A percentile compares a stretch with the other conserved stretches of the same genome.
Evolutionary conservation across 352 stramenopile genomes (phyloP).

Genomic region (Peronospora destructor): DNA sequence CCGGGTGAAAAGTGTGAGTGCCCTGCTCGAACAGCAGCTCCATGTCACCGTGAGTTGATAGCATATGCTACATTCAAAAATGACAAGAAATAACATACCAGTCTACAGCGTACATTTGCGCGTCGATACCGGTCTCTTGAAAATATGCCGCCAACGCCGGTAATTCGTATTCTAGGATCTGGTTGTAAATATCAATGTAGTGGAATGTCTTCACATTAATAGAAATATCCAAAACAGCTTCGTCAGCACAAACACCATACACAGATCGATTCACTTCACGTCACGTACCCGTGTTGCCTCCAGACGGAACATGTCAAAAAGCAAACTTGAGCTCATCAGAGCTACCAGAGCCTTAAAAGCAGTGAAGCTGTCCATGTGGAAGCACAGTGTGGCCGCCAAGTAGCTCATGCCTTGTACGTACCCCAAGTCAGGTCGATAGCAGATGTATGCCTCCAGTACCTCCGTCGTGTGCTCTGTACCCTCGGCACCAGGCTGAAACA

Average conservation of each 20-base stretch:
- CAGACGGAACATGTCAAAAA: constrained; percentile 87
- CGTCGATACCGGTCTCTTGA: constrained; percentile 63
- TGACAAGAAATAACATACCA: constrained; percentile 37
- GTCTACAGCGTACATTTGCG: constrained; percentile 84
- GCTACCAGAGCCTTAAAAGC: constrained; percentile 80
- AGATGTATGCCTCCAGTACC: constrained; percentile 82
- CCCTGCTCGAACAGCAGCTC: constrained; percentile 31
- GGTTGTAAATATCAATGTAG: constrained; percentile 73
- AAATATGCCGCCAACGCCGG: constrained; percentile 58
- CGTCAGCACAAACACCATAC: constrained; percentile 1
- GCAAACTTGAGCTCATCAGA: constrained; percentile 73
- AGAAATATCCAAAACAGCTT: constrained; percentile 5
- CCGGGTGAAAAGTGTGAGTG: constrained; percentile 72
- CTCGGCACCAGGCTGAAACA: constrained; percentile 69
- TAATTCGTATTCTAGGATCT: constrained; percentile 76
- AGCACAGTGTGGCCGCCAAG: constrained; percentile 71
- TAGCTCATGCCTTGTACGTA: constrained; percentile 88
- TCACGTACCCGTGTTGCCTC: constrained; percentile 65
- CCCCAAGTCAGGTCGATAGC: constrained; percentile 76
- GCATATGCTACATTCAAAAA: background rate
- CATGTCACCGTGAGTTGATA: background rate
- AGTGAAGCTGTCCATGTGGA: constrained; percentile 85
- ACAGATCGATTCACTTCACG: constrained; percentile 1
- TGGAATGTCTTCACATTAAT: constrained; percentile 61
- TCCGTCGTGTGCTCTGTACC: constrained; percentile 68